A percentile compares a stretch with the other conserved stretches of the same genome.
These are phyloP conservation scores for Naganishia randhawae DNA, from an alignment of 768 basidiomycete species.

Conservation along the genomic window DNA sequence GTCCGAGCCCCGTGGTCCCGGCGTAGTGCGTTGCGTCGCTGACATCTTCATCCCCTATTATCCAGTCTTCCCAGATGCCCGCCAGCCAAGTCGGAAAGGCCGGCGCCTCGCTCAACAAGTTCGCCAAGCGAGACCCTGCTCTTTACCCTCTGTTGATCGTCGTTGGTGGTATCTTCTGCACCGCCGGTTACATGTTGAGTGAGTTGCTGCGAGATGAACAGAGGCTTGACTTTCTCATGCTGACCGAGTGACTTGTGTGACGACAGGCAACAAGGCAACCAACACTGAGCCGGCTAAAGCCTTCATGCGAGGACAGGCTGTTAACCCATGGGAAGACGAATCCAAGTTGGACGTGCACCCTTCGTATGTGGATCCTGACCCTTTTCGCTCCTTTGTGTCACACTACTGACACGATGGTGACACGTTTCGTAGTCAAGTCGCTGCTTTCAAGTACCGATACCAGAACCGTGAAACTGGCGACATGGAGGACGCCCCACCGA, in stretches of 20 bases:
- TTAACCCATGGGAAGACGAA: conserved; percentile 46
- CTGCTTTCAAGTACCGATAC: conserved; percentile 49
- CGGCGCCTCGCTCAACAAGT: conserved; percentile 45
- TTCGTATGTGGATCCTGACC: conserved; percentile 31
- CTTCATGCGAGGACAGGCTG: conserved; percentile 36
- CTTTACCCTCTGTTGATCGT: conserved; percentile 47
- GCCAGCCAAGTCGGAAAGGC: conserved; percentile 42
- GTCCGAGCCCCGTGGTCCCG: not conserved
- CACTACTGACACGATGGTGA: not conserved
- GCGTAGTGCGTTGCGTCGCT: not conserved
- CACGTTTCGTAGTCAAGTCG: conserved; percentile 33
- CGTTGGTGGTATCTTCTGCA: conserved; percentile 41
- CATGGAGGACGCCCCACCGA: conserved; percentile 45
- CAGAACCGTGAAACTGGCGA: conserved; percentile 42
- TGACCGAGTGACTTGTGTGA: not conserved
- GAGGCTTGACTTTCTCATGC: not conserved
- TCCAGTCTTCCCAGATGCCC: conserved; percentile 40
- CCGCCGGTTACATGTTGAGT: conserved; percentile 50
- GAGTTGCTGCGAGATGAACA: conserved; percentile 28
- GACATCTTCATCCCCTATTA: not conserved
- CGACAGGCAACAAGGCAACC: conserved; percentile 40
- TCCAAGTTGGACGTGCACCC: conserved; percentile 43
- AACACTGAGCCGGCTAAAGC: conserved; percentile 38
- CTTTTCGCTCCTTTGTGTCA: not conserved
- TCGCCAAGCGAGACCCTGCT: conserved; percentile 50